These are phyloP conservation scores for Citrus medica DNA, from an alignment of 345 rosid species.

Conservation along the genomic window DNA sequence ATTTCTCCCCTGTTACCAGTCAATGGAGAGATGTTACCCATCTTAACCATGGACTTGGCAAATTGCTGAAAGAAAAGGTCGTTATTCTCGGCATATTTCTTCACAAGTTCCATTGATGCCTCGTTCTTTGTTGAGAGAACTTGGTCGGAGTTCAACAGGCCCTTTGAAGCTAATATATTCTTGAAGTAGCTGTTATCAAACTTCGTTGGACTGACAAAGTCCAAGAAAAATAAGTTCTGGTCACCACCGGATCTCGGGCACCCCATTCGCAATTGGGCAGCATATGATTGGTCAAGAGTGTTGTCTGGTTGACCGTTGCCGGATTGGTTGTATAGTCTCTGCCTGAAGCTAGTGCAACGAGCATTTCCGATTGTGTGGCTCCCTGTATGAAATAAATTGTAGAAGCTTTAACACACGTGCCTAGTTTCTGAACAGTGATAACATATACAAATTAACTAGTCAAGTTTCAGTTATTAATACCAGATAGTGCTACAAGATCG, in stretches of 20 bases:
- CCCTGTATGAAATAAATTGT: constrained; percentile 39
- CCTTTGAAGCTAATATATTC: constrained; percentile 64
- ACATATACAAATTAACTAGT: not conserved
- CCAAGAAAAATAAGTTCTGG: constrained; percentile 63
- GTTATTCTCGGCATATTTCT: constrained; percentile 62
- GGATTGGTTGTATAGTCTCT: constrained; percentile 82
- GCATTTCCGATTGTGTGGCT: constrained; percentile 91
- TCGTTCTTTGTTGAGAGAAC: constrained; percentile 55
- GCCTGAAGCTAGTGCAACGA: constrained; percentile 86
- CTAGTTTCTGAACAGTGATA: not conserved
- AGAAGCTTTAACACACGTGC: not conserved
- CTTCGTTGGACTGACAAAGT: constrained; percentile 44
- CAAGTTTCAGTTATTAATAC: constrained; percentile 26
- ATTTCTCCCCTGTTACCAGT: constrained; percentile 80
- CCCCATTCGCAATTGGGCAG: constrained; percentile 32
- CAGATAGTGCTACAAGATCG: constrained; percentile 86
- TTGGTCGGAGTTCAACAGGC: constrained; percentile 79
- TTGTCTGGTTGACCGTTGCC: constrained; percentile 79
- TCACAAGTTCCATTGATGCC: constrained; percentile 62
- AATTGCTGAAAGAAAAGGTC: constrained; percentile 71
- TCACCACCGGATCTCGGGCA: constrained; percentile 76
- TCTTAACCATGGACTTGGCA: constrained; percentile 79
- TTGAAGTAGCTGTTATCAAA: constrained; percentile 90
- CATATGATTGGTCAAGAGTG: constrained; percentile 62
- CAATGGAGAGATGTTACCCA: constrained; percentile 87